These are phyloP conservation scores for Abrus precatorius DNA, from an alignment of 306 rosid species.

Conservation along the genomic window DNA sequence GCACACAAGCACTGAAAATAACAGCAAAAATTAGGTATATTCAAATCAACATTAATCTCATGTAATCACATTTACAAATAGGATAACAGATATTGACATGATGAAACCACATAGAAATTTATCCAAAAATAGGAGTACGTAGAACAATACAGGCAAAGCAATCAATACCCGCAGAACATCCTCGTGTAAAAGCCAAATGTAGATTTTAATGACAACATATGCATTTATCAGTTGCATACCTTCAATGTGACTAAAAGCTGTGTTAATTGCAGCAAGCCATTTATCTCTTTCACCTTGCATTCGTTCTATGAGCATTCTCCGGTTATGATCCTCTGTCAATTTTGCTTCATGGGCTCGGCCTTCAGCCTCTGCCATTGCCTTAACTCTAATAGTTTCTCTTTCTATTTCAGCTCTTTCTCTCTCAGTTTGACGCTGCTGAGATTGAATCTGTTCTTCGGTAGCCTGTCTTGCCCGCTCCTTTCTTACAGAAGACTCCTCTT, in stretches of 20 bases:
- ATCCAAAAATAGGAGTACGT: background rate
- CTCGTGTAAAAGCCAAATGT: conserved; percentile 29
- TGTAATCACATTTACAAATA: background rate
- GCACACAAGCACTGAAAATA: conserved; percentile 9
- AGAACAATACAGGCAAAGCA: conserved; percentile 1
- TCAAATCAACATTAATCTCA: background rate
- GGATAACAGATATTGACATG: conserved; percentile 13
- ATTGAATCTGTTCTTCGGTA: conserved; percentile 93
- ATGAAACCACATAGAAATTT: background rate
- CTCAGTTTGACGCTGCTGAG: conserved; percentile 90
- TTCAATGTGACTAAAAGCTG: conserved; percentile 95
- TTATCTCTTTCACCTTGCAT: conserved; percentile 93
- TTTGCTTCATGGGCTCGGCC: conserved; percentile 90
- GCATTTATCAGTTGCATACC: conserved; percentile 57
- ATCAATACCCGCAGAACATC: conserved; percentile 4
- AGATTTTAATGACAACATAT: conserved; percentile 22
- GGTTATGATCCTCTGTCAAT: conserved; percentile 86
- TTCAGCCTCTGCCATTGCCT: conserved; percentile 97
- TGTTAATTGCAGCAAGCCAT: conserved; percentile 98
- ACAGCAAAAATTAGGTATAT: background rate
- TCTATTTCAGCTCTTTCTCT: conserved; percentile 93
- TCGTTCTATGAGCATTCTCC: conserved; percentile 88
- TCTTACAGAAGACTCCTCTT: conserved; percentile 86
- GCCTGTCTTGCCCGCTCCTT: conserved; percentile 87
- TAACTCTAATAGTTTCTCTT: conserved; percentile 88